Conservation (phyloP, 148 eudicot genomes). For the Selenicereus undatus region DNA sequence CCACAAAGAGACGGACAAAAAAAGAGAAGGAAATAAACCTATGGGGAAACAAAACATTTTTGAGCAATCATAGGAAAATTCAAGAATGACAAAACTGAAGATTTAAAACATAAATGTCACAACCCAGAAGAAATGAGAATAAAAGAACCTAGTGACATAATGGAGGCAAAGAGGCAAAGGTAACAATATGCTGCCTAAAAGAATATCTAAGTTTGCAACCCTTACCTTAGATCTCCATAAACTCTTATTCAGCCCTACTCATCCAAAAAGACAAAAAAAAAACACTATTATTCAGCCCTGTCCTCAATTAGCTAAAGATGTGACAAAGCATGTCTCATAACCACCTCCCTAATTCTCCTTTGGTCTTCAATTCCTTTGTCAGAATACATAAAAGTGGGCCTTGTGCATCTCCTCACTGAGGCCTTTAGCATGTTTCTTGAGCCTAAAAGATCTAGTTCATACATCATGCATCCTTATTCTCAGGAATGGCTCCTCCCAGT, state of each 20-base stretch:
- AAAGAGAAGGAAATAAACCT: not conserved
- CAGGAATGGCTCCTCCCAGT: not conserved
- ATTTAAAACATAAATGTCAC: not conserved
- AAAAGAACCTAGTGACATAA: not conserved
- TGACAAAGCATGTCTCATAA: not conserved
- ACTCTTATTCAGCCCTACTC: not conserved
- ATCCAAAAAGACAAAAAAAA: too few species aligned
- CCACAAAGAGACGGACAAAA: not conserved
- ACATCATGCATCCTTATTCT: not conserved
- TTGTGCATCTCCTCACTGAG: not conserved
- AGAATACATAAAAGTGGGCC: not conserved
- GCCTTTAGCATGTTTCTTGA: not conserved
- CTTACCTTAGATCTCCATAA: not conserved
- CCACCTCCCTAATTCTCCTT: not conserved
- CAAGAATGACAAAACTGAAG: not conserved
- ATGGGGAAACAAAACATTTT: not conserved
- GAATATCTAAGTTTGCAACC: not conserved
- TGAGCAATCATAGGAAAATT: not conserved
- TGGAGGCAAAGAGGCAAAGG: not conserved
- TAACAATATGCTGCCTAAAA: not conserved
- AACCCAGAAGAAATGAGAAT: not conserved
- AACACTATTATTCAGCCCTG: not conserved
- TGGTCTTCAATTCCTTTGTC: not conserved
- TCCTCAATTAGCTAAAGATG: not conserved
- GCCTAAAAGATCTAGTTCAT: not conserved